A percentile compares a stretch with the other conserved stretches of the same genome.
These are phyloP conservation scores for Metschnikowia vanudenii DNA, from an alignment of 805 yeast species.

Conservation along the genomic window DNA sequence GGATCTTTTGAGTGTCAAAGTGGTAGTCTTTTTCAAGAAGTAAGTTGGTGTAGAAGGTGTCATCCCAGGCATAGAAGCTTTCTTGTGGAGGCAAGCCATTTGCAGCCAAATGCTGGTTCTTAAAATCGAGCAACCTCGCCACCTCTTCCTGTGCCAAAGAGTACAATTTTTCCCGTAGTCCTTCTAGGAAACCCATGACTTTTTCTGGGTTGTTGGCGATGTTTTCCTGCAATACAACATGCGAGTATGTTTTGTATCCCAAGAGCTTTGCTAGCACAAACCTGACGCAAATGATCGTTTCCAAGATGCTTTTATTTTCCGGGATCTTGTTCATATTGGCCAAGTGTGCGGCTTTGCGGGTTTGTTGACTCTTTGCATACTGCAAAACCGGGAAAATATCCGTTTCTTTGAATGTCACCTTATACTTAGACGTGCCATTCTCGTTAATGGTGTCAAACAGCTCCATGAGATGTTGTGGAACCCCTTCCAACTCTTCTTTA, in stretches of 20 bases:
- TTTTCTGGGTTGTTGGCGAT: constrained; percentile 71
- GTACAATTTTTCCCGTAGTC: constrained; percentile 55
- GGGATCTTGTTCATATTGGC: constrained; percentile 66
- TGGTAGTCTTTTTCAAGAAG: constrained; percentile 65
- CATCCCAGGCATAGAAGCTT: constrained; percentile 66
- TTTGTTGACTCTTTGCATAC: constrained; percentile 59
- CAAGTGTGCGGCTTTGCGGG: constrained; percentile 63
- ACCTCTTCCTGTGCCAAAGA: constrained; percentile 61
- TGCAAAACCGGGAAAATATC: constrained; percentile 74
- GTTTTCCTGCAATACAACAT: constrained; percentile 68
- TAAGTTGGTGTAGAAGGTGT: constrained; percentile 60
- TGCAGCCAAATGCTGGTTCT: constrained; percentile 50
- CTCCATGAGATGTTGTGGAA: constrained; percentile 60
- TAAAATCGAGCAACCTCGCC: constrained; percentile 47
- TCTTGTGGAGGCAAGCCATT: constrained; percentile 44
- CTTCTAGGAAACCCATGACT: constrained; percentile 61
- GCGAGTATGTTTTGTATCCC: constrained; percentile 69
- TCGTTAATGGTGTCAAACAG: constrained; percentile 52
- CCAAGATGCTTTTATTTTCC: constrained; percentile 59
- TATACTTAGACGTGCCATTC: constrained; percentile 43
- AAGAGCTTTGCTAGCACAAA: constrained; percentile 58
- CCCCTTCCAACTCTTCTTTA: constrained; percentile 66
- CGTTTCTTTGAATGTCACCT: constrained; percentile 80
- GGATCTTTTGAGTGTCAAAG: constrained; percentile 67
- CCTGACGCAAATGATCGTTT: constrained; percentile 60